Conservation (phyloP, 768 basidiomycete species). For the Daedalea quercina region DNA sequence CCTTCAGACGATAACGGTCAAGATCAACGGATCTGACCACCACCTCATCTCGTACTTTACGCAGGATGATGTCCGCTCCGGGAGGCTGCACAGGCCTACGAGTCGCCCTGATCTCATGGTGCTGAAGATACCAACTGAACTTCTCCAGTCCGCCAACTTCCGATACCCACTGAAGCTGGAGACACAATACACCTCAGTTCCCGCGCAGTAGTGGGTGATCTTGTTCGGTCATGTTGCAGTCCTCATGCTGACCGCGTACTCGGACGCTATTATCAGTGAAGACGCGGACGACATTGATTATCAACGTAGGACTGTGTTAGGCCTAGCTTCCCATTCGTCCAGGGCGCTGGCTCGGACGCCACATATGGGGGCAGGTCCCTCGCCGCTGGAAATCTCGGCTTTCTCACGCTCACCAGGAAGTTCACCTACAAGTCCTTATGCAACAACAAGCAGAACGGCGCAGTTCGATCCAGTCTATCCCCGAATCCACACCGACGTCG, state of each 20-base stretch:
- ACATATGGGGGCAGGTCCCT: slow-evolving; percentile 14
- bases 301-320: slow-evolving; percentile 7
- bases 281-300: slow-evolving; percentile 20
- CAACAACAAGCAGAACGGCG: slow-evolving; percentile 5
- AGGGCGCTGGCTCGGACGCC: slow-evolving; percentile 5
- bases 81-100: slow-evolving; percentile 64
- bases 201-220: slow-evolving; percentile 54
- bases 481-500: background rate
- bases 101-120: slow-evolving; percentile 64
- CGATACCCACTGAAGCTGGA: slow-evolving; percentile 79
- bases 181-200: slow-evolving; percentile 60
- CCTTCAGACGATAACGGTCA: slow-evolving; percentile 76
- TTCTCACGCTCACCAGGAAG: slow-evolving; percentile 12
- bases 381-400: slow-evolving; percentile 3
- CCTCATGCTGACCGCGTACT: background rate
- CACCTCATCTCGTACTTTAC: slow-evolving; percentile 85
- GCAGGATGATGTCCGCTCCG: slow-evolving; percentile 67
- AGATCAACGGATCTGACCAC: slow-evolving; percentile 70
- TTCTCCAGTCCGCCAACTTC: slow-evolving; percentile 77
- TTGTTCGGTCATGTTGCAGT: background rate
- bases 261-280: slow-evolving; percentile 10
- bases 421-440: slow-evolving; percentile 8
- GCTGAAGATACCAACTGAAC: slow-evolving; percentile 67
- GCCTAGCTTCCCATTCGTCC: slow-evolving; percentile 5
- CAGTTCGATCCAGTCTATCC: slow-evolving; percentile 5